These are phyloP conservation scores for Macrolepiota fuliginosa DNA, from an alignment of 768 basidiomycete genomes.

Conservation along the genomic window DNA sequence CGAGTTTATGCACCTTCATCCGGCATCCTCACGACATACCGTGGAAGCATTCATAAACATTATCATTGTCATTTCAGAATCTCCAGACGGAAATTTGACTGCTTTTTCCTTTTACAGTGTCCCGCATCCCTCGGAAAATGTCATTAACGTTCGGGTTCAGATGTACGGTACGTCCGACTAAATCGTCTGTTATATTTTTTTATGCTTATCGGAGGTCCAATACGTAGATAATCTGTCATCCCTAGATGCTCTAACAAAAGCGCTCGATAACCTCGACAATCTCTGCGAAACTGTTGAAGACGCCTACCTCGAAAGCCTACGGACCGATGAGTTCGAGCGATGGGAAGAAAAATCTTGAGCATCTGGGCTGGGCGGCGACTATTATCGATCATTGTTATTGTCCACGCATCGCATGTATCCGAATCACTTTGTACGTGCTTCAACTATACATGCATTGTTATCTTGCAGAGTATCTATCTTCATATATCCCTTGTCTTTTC, in stretches of 20 bases:
- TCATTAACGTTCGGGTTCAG: constrained; percentile 96
- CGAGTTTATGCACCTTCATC: constrained; percentile 6
- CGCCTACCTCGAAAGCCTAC: constrained; percentile 60
- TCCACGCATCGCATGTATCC: background rate
- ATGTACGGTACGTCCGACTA: constrained; percentile 83
- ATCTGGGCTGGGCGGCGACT: background rate
- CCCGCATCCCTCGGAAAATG: constrained; percentile 96
- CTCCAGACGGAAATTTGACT: background rate
- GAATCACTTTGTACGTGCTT: background rate
- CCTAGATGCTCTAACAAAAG: constrained; percentile 71
- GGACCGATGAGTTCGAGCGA: constrained; percentile 50
- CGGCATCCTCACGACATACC: background rate
- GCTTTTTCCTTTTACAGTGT: constrained; percentile 41
- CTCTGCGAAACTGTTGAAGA: constrained; percentile 72
- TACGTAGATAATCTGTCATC: constrained; percentile 82
- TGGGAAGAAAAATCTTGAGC: constrained; percentile 56
- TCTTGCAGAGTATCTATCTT: background rate
- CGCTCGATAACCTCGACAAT: constrained; percentile 74
- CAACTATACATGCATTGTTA: background rate
- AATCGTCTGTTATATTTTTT: background rate
- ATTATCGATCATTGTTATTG: background rate
- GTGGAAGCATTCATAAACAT: background rate
- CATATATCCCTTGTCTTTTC: background rate
- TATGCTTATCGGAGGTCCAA: background rate
- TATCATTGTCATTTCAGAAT: constrained; percentile 7